Conservation (phyloP, 208 protist genomes). For the Acanthamoeba rhysodes region DNA sequence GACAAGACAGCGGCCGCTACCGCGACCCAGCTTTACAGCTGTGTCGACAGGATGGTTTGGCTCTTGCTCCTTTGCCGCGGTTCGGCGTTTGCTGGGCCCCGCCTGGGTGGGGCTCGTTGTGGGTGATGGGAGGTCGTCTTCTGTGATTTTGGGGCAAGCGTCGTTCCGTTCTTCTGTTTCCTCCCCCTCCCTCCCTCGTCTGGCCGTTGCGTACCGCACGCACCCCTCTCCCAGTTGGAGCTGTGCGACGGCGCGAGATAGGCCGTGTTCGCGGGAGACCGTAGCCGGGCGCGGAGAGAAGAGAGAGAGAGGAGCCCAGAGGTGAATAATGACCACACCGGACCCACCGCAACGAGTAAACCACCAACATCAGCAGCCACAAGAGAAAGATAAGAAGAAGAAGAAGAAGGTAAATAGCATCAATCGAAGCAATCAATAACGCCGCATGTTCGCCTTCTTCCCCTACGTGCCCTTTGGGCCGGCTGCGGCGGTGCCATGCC, state of each 20-base stretch:
- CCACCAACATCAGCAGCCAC: too few relatives aligned
- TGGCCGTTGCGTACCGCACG: too few relatives aligned
- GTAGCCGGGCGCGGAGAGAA: too few relatives aligned
- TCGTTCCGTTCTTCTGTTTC: not conserved
- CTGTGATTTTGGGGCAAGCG: not conserved
- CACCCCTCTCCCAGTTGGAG: too few relatives aligned
- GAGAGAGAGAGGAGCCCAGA: too few relatives aligned
- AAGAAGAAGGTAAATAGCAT: not conserved
- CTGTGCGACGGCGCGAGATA: too few relatives aligned
- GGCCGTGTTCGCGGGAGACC: too few relatives aligned
- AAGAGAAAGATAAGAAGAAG: not conserved
- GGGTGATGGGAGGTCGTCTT: not conserved
- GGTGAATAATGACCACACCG: too few relatives aligned
- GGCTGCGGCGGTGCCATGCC: not conserved
- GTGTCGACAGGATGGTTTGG: not conserved
- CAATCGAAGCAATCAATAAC: not conserved
- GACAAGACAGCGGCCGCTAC: not conserved
- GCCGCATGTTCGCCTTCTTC: constrained; percentile 34
- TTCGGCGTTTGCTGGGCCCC: not conserved
- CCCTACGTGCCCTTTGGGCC: constrained; percentile 9
- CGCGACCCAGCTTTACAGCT: not conserved
- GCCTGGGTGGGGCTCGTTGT: not conserved
- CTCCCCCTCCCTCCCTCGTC: not conserved
- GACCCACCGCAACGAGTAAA: too few relatives aligned
- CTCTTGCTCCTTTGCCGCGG: not conserved